Conservation (phyloP, 2,329 filamentous ascomycete species). For the Arachnopeziza araneosa region DNA sequence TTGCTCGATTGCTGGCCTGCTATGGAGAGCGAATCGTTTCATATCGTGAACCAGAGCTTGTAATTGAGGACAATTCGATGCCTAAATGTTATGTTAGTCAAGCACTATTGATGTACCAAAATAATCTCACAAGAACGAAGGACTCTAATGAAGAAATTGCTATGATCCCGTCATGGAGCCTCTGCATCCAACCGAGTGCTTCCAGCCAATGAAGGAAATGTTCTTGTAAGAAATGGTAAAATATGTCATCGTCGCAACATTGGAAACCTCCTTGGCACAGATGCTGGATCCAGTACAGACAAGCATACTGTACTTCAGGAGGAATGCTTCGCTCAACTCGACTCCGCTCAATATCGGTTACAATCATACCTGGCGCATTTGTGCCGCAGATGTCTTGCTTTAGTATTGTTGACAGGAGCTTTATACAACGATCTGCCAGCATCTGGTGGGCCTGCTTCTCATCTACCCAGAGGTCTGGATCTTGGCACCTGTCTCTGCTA, state of each 20-base stretch:
- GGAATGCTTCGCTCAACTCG: slow-evolving; percentile 26
- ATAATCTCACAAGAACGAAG: too few relatives aligned
- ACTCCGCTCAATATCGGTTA: slow-evolving; percentile 11
- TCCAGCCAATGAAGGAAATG: slow-evolving; percentile 25
- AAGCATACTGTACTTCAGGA: slow-evolving; percentile 30
- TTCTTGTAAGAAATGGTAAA: slow-evolving; percentile 29
- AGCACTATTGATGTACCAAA: too few relatives aligned
- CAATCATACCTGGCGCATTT: slow-evolving; percentile 15
- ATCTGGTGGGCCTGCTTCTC: slow-evolving; percentile 27
- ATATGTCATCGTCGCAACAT: slow-evolving; percentile 23
- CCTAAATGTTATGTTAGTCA: too few relatives aligned
- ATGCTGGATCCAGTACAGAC: slow-evolving; percentile 34
- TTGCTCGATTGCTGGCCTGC: too few relatives aligned
- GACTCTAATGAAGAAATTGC: too few relatives aligned
- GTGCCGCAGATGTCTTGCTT: slow-evolving; percentile 29
- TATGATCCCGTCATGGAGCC: too few relatives aligned
- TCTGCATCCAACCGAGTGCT: slow-evolving; percentile 24
- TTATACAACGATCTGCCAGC: slow-evolving; percentile 27
- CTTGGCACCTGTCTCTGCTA: background rate
- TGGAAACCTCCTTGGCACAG: slow-evolving; percentile 19
- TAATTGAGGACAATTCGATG: too few relatives aligned
- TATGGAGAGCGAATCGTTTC: too few relatives aligned
- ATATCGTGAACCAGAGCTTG: too few relatives aligned
- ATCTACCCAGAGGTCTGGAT: slow-evolving; percentile 27
- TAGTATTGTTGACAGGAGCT: slow-evolving; percentile 26